These are phyloP conservation scores for Rasamsonia emersonii DNA, from an alignment of 2,329 filamentous ascomycete genomes.

Conservation along the genomic window DNA sequence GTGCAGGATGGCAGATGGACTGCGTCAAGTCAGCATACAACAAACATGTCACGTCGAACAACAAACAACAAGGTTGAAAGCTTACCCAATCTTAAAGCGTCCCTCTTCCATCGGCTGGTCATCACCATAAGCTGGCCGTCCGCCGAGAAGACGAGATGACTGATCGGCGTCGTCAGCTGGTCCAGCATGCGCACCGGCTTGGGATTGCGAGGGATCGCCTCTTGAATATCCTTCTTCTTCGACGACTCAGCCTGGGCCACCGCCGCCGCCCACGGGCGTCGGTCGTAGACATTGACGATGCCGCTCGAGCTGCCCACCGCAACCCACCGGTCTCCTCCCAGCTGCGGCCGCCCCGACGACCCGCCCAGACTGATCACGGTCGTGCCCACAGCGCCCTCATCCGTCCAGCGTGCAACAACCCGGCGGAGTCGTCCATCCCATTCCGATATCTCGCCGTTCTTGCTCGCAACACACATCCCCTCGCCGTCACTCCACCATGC, in stretches of 20 bases:
- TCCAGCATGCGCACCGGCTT: constrained; percentile 67
- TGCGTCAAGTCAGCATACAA: constrained; percentile 1
- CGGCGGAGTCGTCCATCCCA: constrained; percentile 63
- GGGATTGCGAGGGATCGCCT: constrained; percentile 56
- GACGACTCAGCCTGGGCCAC: constrained; percentile 23
- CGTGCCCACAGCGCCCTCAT: constrained; percentile 80
- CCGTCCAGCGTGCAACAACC: constrained; percentile 75
- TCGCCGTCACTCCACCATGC: constrained; percentile 83
- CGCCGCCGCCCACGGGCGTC: constrained; percentile 50
- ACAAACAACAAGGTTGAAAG: constrained; percentile 8
- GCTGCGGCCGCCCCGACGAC: constrained; percentile 24
- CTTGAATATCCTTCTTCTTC: constrained; percentile 21
- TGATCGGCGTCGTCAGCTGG: constrained; percentile 80
- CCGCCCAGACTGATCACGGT: constrained; percentile 71
- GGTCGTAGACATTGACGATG: constrained; percentile 90
- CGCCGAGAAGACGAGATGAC: constrained; percentile 68
- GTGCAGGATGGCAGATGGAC: constrained; percentile 84
- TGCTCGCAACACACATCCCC: constrained; percentile 73
- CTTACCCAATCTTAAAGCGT: constrained; percentile 64
- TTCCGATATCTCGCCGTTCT: constrained; percentile 83
- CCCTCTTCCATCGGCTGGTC: constrained; percentile 77
- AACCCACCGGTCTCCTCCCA: constrained; percentile 79
- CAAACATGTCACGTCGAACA: background rate
- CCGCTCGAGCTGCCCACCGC: constrained; percentile 79
- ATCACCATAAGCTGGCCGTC: constrained; percentile 87